Evolutionary conservation across 2,329 filamentous ascomycete genomes (phyloP).

Genomic region (Leptoxyphium fumago): DNA sequence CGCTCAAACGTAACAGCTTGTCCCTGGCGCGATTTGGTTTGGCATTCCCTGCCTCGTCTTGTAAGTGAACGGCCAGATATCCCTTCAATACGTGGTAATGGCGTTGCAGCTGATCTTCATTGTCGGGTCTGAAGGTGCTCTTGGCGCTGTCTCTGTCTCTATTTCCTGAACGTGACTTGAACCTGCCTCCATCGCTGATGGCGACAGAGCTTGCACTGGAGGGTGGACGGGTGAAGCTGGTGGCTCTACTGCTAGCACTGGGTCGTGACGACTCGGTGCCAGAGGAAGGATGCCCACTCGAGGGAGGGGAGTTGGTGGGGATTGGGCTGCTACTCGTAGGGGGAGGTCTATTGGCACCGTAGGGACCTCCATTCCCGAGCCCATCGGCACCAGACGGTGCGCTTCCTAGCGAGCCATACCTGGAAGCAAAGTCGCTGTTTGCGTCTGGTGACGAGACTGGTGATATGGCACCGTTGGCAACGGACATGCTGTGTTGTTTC

Average conservation of each 20-base stretch:
- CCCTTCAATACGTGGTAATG: slow-evolving; percentile 70
- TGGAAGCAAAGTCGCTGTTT: slow-evolving; percentile 9
- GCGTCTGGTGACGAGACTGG: slow-evolving; percentile 45
- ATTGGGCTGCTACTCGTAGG: slow-evolving; percentile 5
- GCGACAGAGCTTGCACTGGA: slow-evolving; percentile 84
- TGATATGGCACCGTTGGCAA: slow-evolving; percentile 35
- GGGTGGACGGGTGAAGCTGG: slow-evolving; percentile 36
- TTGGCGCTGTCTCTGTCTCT: slow-evolving; percentile 43
- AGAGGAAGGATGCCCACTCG: slow-evolving; percentile 21
- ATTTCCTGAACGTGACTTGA: not conserved
- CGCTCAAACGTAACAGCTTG: slow-evolving; percentile 78
- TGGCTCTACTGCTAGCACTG: slow-evolving; percentile 35
- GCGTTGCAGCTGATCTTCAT: slow-evolving; percentile 57
- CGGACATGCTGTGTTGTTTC: not conserved
- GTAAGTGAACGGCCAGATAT: slow-evolving; percentile 55
- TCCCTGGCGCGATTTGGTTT: slow-evolving; percentile 82
- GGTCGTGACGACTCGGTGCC: slow-evolving; percentile 30
- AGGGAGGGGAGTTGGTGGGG: slow-evolving; percentile 6
- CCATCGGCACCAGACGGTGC: slow-evolving; percentile 2
- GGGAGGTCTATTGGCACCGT: slow-evolving; percentile 15
- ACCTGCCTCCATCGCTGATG: slow-evolving; percentile 55
- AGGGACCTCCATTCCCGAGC: slow-evolving; percentile 12
- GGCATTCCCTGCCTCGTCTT: slow-evolving; percentile 59
- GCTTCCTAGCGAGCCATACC: slow-evolving; percentile 11
- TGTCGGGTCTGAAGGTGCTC: slow-evolving; percentile 30